A percentile compares a stretch with the other conserved stretches of the same genome.
These are phyloP conservation scores for Aphanoascus verrucosus DNA, from an alignment of 2,329 filamentous ascomycete species.

Conservation along the genomic window DNA sequence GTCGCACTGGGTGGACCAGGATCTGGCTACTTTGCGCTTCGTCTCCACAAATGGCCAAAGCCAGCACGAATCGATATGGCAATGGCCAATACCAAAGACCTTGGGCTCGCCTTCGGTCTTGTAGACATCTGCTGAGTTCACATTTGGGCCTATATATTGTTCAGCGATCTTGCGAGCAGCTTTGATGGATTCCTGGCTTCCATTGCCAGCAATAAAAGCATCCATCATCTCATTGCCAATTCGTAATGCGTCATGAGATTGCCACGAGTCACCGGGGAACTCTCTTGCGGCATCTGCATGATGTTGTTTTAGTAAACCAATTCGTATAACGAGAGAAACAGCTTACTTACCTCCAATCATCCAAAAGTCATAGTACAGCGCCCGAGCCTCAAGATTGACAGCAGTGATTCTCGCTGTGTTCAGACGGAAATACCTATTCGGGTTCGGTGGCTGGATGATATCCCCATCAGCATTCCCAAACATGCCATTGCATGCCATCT, in stretches of 20 bases:
- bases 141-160: conserved; percentile 67
- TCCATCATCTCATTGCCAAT: conserved; percentile 84
- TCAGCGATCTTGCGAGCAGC: conserved; percentile 73
- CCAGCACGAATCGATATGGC: conserved; percentile 98
- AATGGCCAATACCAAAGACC: conserved; percentile 85
- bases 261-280: conserved; percentile 77
- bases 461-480: conserved; percentile 85
- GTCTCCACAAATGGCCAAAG: conserved; percentile 98
- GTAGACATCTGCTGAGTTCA: conserved; percentile 79
- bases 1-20: conserved; percentile 94
- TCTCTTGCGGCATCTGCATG: conserved; percentile 72
- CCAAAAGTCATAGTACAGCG: conserved; percentile 86
- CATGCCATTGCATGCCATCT: conserved; percentile 99
- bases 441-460: conserved; percentile 75
- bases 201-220: conserved; percentile 68
- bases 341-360: conserved; percentile 53
- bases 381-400: conserved; percentile 73
- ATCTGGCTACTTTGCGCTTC: conserved; percentile 87
- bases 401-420: conserved; percentile 74
- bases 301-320: not conserved
- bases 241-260: conserved; percentile 75
- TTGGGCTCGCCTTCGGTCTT: conserved; percentile 61
- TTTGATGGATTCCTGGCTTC: conserved; percentile 60
- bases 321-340: not conserved
- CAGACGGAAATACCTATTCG: conserved; percentile 71